Conservation (phyloP, 108 stramenopile genomes). For the Fragilariopsis cylindrus region DNA sequence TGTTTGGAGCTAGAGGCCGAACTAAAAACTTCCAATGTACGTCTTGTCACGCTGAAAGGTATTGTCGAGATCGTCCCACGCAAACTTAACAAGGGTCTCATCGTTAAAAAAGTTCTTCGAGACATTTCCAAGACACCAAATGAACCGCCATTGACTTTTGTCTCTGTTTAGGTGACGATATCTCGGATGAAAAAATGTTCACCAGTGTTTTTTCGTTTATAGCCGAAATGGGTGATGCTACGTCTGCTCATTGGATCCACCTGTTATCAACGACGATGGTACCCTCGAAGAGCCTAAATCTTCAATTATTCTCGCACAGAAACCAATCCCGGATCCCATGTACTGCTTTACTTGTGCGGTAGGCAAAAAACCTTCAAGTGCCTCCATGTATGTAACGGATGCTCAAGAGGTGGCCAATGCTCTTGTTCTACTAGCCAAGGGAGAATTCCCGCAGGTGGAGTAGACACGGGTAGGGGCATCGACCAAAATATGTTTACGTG, state of each 20-base stretch:
- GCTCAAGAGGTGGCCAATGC: slow-evolving; percentile 76
- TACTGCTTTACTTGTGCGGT: slow-evolving; percentile 82
- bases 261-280: slow-evolving; percentile 49
- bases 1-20: slow-evolving; percentile 88
- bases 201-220: slow-evolving; percentile 80
- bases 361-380: slow-evolving; percentile 86
- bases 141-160: slow-evolving; percentile 75
- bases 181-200: slow-evolving; percentile 98
- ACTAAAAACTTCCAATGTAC: slow-evolving; percentile 89
- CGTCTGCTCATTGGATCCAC: slow-evolving; percentile 47
- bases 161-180: slow-evolving; percentile 94
- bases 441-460: slow-evolving; percentile 33
- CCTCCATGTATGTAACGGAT: slow-evolving; percentile 80
- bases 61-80: slow-evolving; percentile 90
- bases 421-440: slow-evolving; percentile 55
- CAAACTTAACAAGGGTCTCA: slow-evolving; percentile 82
- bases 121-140: slow-evolving; percentile 47
- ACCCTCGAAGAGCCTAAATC: slow-evolving; percentile 27
- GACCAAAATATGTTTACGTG: slow-evolving; percentile 22
- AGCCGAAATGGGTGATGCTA: slow-evolving; percentile 65
- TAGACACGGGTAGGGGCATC: slow-evolving; percentile 11
- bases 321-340: slow-evolving; percentile 37
- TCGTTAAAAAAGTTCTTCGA: slow-evolving; percentile 83
- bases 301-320: slow-evolving; percentile 1
- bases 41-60: slow-evolving; percentile 88